A percentile compares a stretch with the other conserved stretches of the same genome.
Evolutionary conservation across 1,284 basidiomycete species (phyloP).

Genomic region (Ganoderma leucocontextum): DNA sequence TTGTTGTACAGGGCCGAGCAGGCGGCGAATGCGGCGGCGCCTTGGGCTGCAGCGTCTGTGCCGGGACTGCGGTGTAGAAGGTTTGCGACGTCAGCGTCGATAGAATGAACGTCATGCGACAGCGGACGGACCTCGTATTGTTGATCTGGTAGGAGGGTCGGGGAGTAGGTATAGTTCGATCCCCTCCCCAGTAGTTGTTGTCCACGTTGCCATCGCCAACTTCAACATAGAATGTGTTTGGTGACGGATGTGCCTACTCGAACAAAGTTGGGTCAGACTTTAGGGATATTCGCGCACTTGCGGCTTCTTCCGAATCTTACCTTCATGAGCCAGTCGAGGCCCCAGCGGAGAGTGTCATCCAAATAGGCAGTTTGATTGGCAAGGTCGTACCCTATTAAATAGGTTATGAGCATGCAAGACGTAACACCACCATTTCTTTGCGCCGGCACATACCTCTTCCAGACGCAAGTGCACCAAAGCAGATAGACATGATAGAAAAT

Average conservation of each 20-base stretch:
- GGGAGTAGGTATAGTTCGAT: conserved; percentile 77
- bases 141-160: conserved; percentile 85
- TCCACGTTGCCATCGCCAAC: conserved; percentile 71
- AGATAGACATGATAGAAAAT: conserved; percentile 83
- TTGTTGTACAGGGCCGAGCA: conserved; percentile 83
- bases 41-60: conserved; percentile 87
- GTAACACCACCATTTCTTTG: not conserved
- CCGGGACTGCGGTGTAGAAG: conserved; percentile 62
- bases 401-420: conserved; percentile 10
- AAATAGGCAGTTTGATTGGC: conserved; percentile 90
- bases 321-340: conserved; percentile 91
- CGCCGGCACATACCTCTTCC: conserved; percentile 64
- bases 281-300: not conserved
- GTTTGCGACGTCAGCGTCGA: not conserved
- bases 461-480: conserved; percentile 88
- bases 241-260: conserved; percentile 79
- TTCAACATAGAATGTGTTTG: conserved; percentile 81
- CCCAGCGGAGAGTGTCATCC: conserved; percentile 88
- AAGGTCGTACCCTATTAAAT: conserved; percentile 72
- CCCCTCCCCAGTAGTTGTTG: conserved; percentile 90
- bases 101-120: not conserved
- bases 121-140: conserved; percentile 51
- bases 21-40: conserved; percentile 87
- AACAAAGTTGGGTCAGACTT: not conserved
- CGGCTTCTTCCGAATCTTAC: conserved; percentile 47